Evolutionary conservation across 163 green algal species (phyloP).

Genomic region (Scenedesmus sp.): DNA sequence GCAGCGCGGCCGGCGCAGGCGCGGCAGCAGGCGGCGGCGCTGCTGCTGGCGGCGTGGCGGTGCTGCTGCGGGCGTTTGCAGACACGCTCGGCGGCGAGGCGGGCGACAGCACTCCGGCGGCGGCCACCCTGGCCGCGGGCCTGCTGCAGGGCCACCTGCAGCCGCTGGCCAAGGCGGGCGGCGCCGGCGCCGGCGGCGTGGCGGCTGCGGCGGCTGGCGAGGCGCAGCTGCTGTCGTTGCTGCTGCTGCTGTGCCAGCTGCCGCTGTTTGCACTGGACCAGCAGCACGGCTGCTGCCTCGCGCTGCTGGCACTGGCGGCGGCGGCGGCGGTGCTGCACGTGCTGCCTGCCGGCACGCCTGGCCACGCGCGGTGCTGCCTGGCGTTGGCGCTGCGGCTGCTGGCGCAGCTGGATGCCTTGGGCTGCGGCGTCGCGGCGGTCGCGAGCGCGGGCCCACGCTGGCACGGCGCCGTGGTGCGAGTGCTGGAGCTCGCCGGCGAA

Average conservation of each 20-base stretch:
- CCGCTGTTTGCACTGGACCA: not conserved
- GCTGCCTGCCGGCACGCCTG: not conserved
- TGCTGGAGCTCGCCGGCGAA: conserved; percentile 13
- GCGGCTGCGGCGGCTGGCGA: not conserved
- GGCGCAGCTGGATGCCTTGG: not conserved
- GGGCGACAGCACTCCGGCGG: not conserved
- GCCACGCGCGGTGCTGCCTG: not conserved
- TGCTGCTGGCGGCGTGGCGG: no score
- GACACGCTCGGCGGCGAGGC: no score
- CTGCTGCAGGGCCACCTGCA: conserved; percentile 7
- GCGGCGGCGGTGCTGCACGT: conserved; percentile 13
- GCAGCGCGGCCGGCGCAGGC: no score
- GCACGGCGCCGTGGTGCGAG: not conserved
- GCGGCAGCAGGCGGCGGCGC: no score
- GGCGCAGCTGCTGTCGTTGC: conserved; percentile 1
- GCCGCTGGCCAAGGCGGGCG: no score
- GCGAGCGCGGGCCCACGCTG: no score
- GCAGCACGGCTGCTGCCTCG: not conserved
- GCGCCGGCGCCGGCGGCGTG: no score
- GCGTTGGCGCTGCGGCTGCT: not conserved
- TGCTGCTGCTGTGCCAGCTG: conserved; percentile 2
- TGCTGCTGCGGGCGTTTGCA: no score
- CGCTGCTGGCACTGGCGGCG: conserved; percentile 15
- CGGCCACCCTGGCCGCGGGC: not conserved
- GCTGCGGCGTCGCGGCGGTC: conserved; percentile 10